Conservation (phyloP, 495 filamentous ascomycete species). For the Penicillium steckii region DNA sequence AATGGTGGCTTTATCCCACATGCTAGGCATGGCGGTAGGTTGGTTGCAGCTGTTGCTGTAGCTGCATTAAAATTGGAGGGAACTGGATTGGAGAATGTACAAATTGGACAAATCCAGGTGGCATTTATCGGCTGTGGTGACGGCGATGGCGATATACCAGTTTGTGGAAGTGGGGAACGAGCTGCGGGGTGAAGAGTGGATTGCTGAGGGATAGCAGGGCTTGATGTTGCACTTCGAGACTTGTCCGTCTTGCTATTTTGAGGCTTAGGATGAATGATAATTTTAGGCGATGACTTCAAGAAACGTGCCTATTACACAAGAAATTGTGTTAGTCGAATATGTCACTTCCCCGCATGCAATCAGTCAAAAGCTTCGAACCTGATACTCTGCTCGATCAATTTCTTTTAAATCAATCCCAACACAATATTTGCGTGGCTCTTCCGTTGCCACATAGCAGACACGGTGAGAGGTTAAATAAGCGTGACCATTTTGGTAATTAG, state of each 20-base stretch:
- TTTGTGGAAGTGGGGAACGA: constrained; percentile 27
- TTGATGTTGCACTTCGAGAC: constrained; percentile 32
- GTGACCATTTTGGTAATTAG: constrained; percentile 92
- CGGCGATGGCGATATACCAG: constrained; percentile 15
- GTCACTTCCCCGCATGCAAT: not conserved
- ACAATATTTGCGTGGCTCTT: constrained; percentile 81
- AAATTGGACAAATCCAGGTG: constrained; percentile 98
- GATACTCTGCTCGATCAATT: constrained; percentile 87
- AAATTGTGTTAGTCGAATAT: not conserved
- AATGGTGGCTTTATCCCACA: constrained; percentile 93
- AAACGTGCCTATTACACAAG: constrained; percentile 70
- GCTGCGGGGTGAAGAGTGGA: constrained; percentile 17
- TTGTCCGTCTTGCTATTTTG: constrained; percentile 51
- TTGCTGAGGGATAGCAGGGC: constrained; percentile 31
- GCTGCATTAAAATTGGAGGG: constrained; percentile 88
- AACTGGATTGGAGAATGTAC: constrained; percentile 93
- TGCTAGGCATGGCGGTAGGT: constrained; percentile 81
- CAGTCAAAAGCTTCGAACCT: constrained; percentile 52
- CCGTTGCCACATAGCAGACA: constrained; percentile 89
- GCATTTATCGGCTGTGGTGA: constrained; percentile 50
- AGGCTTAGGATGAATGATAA: constrained; percentile 79
- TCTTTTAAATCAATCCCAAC: constrained; percentile 86
- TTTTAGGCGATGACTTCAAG: constrained; percentile 90
- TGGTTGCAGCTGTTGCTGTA: constrained; percentile 69
- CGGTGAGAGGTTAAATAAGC: constrained; percentile 94